phyloP scores from a whole-genome alignment of 2,329 filamentous ascomycete genomes.

The Aspergillus novofumigatus region DNA sequence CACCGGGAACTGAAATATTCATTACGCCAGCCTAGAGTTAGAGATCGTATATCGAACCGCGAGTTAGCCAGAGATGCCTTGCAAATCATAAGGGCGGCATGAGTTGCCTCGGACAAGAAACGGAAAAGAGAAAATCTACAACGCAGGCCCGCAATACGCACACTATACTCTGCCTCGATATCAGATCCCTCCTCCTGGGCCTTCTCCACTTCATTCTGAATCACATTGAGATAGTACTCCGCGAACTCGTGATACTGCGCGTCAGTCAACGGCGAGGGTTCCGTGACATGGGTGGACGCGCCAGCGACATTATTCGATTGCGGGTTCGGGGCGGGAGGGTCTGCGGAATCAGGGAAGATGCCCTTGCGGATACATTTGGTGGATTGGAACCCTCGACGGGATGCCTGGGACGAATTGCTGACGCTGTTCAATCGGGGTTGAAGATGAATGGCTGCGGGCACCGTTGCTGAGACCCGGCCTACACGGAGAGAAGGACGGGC shows the following conservation, averaged over 20 bases:
- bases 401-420: constrained; percentile 7
- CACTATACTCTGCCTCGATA: constrained; percentile 84
- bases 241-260: constrained; percentile 72
- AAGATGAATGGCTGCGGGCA: constrained; percentile 9
- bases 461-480: constrained; percentile 11
- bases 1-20: constrained; percentile 63
- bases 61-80: not conserved
- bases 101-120: not conserved
- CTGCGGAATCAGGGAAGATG: constrained; percentile 57
- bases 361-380: constrained; percentile 42
- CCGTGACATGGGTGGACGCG: constrained; percentile 39
- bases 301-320: constrained; percentile 39
- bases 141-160: constrained; percentile 45
- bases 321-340: constrained; percentile 46
- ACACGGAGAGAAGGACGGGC: constrained; percentile 20
- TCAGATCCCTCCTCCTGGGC: constrained; percentile 68
- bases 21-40: constrained; percentile 72
- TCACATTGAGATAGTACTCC: constrained; percentile 66
- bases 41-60: not conserved
- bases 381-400: constrained; percentile 31
- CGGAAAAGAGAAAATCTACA: not conserved
- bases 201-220: constrained; percentile 62
- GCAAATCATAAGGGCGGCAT: not conserved
- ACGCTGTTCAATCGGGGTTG: constrained; percentile 9
- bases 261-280: constrained; percentile 63